A percentile compares a stretch with the other conserved stretches of the same genome.
Conservation (phyloP, 306 rosid genomes). For the Hippophae tibetana region DNA sequence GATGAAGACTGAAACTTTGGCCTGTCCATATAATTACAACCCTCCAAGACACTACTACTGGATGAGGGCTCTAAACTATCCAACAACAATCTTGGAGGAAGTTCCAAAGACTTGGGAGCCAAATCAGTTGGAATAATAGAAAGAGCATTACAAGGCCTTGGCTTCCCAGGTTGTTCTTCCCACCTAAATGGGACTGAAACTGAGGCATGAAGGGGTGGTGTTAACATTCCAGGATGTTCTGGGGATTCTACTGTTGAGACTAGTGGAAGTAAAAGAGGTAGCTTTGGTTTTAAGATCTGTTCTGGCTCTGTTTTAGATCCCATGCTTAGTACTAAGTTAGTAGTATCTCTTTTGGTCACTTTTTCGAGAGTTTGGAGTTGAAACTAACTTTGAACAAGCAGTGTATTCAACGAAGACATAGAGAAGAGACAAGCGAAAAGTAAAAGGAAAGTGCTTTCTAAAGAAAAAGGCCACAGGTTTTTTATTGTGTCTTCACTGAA, state of each 20-base stretch:
- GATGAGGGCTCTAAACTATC: slow-evolving; percentile 46
- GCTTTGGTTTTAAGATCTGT: slow-evolving; percentile 21
- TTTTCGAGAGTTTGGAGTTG: background rate
- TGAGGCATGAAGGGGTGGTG: slow-evolving; percentile 54
- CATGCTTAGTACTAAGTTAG: too few relatives aligned
- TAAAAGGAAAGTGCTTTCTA: too few relatives aligned
- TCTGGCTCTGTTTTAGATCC: slow-evolving; percentile 28
- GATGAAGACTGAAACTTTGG: slow-evolving; percentile 38
- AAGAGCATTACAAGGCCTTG: slow-evolving; percentile 45
- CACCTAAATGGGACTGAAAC: slow-evolving; percentile 76
- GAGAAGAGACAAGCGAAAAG: too few relatives aligned
- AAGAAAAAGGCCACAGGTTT: too few relatives aligned
- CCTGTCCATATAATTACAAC: slow-evolving; percentile 27
- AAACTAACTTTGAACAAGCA: too few relatives aligned
- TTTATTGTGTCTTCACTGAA: too few relatives aligned
- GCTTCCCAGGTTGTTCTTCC: slow-evolving; percentile 94
- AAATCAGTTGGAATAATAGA: slow-evolving; percentile 15
- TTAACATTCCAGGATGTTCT: slow-evolving; percentile 46
- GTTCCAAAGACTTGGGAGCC: slow-evolving; percentile 42
- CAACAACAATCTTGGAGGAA: slow-evolving; percentile 68
- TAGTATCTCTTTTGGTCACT: background rate
- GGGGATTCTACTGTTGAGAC: slow-evolving; percentile 28
- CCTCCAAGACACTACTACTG: slow-evolving; percentile 39
- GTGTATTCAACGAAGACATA: too few relatives aligned
- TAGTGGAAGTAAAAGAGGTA: slow-evolving; percentile 31